Evolutionary conservation across 441 rosid species (phyloP), one percentile per base, ranked within the genome.

Genomic region (Sinapis alba): DNA sequence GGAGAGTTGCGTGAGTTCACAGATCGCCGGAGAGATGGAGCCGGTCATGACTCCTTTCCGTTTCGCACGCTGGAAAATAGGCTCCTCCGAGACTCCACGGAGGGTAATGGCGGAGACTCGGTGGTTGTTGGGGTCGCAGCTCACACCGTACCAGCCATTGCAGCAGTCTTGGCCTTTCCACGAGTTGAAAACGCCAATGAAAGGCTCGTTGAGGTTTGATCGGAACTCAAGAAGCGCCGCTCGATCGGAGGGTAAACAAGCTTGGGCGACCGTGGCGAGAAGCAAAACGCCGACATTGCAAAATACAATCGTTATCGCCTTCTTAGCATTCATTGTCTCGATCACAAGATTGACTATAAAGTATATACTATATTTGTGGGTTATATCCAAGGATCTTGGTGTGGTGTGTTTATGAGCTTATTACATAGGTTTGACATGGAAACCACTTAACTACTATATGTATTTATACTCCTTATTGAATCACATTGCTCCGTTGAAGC

Each of bases 151-250:
- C 99, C 99, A 92, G 59, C 78, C 85, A 20, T 81, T 84, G 80
- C 97, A 92, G 75, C 99, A 94, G 85, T 90, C 88, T 21, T 38
- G 38, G 45, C 97, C 96, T 4, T 76, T 84, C 99, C 99, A 94
- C 1, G 97, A 74, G 1, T 85, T 78, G 87, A 94, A 94, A 69
- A 94, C 83, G 69, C 97, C 96, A 8, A 92, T 65, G 81, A 84
- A 57, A 0, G 94, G 85, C 79, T 94, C 99, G 8, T 76, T 84
- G 60, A 94, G 96, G 53, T 83, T 85, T 1, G 90, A 73, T 30
- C 84, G 86, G 83, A 94, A 81, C 76, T 87, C 85, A 0, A 87
- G 71, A 19, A 90, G 83, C 2, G 97, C 96, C 0, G 81, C 88
- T 51, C 88, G 63, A 79, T 92, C 99, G 0, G 93, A 86, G 4